phyloP scores from a whole-genome alignment of 192 early-diverging fungal genomes.

The Coemansia sp. region DNA sequence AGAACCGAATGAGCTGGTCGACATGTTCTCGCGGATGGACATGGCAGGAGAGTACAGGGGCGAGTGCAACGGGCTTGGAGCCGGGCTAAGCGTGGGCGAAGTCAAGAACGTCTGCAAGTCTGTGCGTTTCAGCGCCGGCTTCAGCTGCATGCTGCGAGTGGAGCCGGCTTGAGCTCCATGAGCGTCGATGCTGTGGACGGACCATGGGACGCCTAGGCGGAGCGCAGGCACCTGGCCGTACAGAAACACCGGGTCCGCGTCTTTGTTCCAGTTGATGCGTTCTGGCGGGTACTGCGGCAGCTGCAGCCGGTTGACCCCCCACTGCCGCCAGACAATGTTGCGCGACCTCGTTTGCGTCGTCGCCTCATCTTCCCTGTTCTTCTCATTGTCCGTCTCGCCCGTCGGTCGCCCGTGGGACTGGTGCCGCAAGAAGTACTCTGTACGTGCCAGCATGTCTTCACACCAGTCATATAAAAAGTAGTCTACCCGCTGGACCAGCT shows the following conservation, averaged over 20 bases:
- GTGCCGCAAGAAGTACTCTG: constrained; percentile 34
- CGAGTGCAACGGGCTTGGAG: constrained; percentile 34
- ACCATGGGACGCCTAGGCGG: constrained; percentile 42
- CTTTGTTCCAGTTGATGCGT: constrained; percentile 55
- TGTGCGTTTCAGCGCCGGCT: constrained; percentile 44
- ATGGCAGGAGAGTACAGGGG: constrained; percentile 38
- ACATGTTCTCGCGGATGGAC: constrained; percentile 50
- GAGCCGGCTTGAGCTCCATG: not conserved
- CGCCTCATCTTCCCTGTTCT: constrained; percentile 27
- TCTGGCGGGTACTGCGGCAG: constrained; percentile 48
- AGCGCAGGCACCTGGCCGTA: constrained; percentile 49
- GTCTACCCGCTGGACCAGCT: constrained; percentile 51
- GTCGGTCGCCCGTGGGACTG: constrained; percentile 18
- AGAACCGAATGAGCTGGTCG: constrained; percentile 44
- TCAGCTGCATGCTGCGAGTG: constrained; percentile 16
- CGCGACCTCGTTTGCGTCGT: constrained; percentile 42
- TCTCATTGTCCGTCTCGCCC: constrained; percentile 9
- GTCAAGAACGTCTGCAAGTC: constrained; percentile 51
- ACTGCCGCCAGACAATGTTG: constrained; percentile 53
- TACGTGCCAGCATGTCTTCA: constrained; percentile 39
- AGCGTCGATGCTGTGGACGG: constrained; percentile 15
- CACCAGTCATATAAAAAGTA: constrained; percentile 50
- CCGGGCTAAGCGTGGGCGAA: constrained; percentile 45
- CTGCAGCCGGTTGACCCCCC: constrained; percentile 37
- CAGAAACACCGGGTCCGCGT: constrained; percentile 52